phyloP scores from a whole-genome alignment of 768 basidiomycete genomes.

The Ramaria rubella region DNA sequence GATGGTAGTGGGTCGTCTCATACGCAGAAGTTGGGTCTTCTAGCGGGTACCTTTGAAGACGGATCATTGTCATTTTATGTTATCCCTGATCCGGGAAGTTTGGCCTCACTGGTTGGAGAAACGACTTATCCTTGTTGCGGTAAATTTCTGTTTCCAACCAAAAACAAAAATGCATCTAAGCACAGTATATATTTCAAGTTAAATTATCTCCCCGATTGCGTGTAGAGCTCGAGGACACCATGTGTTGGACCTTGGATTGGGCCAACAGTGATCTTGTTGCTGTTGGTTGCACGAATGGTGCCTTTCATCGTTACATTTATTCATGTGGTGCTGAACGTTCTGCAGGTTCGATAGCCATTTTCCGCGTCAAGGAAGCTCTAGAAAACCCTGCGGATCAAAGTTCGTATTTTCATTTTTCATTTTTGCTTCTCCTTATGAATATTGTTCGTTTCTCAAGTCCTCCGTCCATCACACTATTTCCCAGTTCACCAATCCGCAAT shows the following conservation, averaged over 20 bases:
- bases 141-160: slow-evolving; percentile 25
- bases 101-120: slow-evolving; percentile 27
- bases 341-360: slow-evolving; percentile 31
- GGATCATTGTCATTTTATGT: slow-evolving; percentile 74
- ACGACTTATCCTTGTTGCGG: slow-evolving; percentile 40
- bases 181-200: slow-evolving; percentile 33
- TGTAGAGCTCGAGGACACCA: slow-evolving; percentile 68
- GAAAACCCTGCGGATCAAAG: neutral
- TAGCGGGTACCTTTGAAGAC: slow-evolving; percentile 83
- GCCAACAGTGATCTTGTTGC: slow-evolving; percentile 78
- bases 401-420: neutral
- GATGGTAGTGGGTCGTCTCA: neutral
- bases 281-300: slow-evolving; percentile 81
- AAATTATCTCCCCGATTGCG: slow-evolving; percentile 58
- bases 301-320: neutral
- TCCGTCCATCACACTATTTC: slow-evolving; percentile 68
- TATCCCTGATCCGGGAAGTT: slow-evolving; percentile 69
- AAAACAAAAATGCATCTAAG: neutral
- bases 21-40: slow-evolving; percentile 64
- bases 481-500: slow-evolving; percentile 75
- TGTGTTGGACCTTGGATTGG: slow-evolving; percentile 85
- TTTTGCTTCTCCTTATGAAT: slow-evolving; percentile 42
- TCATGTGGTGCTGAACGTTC: slow-evolving; percentile 3
- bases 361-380: slow-evolving; percentile 23
- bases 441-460: slow-evolving; percentile 21